Base-by-base conservation (phyloP, 768 basidiomycete genomes). In the Naematelia aurantialba region DNA sequence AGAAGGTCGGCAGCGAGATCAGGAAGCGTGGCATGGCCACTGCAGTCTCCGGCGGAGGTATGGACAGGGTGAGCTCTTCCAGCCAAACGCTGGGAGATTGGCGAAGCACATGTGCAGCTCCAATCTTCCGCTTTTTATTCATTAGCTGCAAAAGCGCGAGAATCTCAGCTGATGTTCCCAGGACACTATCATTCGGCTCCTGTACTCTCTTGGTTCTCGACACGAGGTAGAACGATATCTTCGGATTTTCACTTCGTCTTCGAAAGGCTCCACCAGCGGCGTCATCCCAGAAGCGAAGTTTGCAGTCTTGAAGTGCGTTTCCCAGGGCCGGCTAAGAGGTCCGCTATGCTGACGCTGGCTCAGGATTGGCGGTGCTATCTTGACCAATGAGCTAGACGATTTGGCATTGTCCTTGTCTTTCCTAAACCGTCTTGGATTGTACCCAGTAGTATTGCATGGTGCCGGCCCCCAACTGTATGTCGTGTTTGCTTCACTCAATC, bases 211-310 rank as follows among this genome's bases (percentile, higher is more conserved):
- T 64, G 96, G 94, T 52, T 89, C 90, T 27, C 92, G 96, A 74
- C 88, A 91, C 65, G 96, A 99, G 78, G 96, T 99, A 66, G 93
- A 97, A 74, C 88, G 96, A 62, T 93, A 99, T 81, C 86, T 99
- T 27, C 88, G 94, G 50, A 99, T 99, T 73, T 99, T 99, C 76
- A 91, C 91, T 10, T 87, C 89, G n/a, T 87, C 91, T 21, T 89
- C 90, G 5, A 87, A 92, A 70, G 85, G 88, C 1, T 86, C 89
- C 14, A 57, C 70, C 2, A 68, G 68, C 12, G 77, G 76, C 58
- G 76, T 78, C 27, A 59, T 78, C 2, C 77, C 77, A 11, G 76
- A 78, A 42, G 92, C 92, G 61, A 94, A 91, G 77, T 96, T 96
- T 70, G 92, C 91, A 39, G 96, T 99, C 60, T 87, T 99, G 82